phyloP scores from a whole-genome alignment of 345 rosid genomes.

The Arabidopsis suecica region DNA sequence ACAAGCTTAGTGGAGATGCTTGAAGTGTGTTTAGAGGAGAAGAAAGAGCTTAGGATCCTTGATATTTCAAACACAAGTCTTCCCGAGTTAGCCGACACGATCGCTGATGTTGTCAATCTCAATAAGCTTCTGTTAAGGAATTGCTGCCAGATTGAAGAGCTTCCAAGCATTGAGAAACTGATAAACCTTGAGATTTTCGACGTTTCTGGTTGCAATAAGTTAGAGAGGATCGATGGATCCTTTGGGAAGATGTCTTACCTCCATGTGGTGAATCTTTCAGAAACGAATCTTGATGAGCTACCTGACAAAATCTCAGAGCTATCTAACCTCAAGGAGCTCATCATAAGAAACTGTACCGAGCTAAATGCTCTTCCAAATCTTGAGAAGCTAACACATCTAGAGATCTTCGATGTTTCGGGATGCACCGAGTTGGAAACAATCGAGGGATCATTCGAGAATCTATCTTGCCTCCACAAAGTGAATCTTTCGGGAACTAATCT shows the following conservation, averaged over 20 bases:
- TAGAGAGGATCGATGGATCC: conserved; percentile 30
- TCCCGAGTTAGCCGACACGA: conserved; percentile 41
- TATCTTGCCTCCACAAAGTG: conserved; percentile 47
- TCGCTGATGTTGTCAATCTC: conserved; percentile 34
- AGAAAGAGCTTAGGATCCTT: conserved; percentile 49
- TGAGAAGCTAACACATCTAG: conserved; percentile 27
- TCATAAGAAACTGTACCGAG: conserved; percentile 30
- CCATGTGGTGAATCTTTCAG: conserved; percentile 38
- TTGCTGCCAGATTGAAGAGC: conserved; percentile 43
- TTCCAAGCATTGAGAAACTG: conserved; percentile 42
- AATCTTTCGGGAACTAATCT: conserved; percentile 54
- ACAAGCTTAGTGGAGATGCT: conserved; percentile 40
- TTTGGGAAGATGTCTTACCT: conserved; percentile 34
- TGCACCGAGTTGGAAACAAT: conserved; percentile 18
- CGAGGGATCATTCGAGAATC: conserved; percentile 45
- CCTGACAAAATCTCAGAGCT: conserved; percentile 32
- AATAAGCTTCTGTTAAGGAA: conserved; percentile 47
- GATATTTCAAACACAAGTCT: conserved; percentile 52
- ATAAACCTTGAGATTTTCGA: conserved; percentile 55
- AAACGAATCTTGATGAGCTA: conserved; percentile 14
- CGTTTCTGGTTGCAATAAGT: conserved; percentile 48
- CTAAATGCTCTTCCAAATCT: conserved; percentile 24
- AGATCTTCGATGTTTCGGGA: conserved; percentile 38
- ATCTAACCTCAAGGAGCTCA: conserved; percentile 23
- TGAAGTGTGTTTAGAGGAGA: conserved; percentile 44